Conservation (phyloP, 305 asterid genomes). For the Solanum aculeatissimum region DNA sequence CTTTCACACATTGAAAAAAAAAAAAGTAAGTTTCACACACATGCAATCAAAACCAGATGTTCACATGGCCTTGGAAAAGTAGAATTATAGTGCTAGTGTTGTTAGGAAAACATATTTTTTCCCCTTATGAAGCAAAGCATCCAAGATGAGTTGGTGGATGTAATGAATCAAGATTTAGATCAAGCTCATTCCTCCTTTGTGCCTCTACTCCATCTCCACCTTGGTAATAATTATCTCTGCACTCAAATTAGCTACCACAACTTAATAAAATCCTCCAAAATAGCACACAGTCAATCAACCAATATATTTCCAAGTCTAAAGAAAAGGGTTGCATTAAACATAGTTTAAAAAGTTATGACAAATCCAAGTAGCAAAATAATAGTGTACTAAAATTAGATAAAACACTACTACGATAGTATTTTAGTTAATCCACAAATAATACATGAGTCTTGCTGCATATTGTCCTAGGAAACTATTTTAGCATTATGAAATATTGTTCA, state of each 20-base stretch:
- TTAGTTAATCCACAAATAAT: no score
- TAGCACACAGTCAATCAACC: neutral
- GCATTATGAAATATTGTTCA: no score
- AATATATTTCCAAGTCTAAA: no score
- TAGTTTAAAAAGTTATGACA: neutral
- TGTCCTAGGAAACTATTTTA: no score
- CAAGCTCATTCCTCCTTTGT: neutral
- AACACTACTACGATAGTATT: no score
- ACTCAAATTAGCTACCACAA: neutral
- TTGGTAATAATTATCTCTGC: neutral
- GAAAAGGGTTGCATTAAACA: neutral
- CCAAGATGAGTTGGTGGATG: neutral
- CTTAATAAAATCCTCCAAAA: neutral
- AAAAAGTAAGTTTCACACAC: no score
- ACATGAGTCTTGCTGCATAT: no score
- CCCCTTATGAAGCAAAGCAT: neutral
- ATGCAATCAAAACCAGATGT: no score
- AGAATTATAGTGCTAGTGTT: no score
- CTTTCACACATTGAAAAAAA: neutral
- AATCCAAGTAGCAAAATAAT: neutral
- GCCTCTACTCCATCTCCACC: neutral
- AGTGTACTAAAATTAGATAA: no score
- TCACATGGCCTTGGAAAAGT: no score
- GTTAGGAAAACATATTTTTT: neutral
- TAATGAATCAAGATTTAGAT: neutral